Conservation (phyloP, 768 basidiomycete species). For the Boletus sensibilis region DNA sequence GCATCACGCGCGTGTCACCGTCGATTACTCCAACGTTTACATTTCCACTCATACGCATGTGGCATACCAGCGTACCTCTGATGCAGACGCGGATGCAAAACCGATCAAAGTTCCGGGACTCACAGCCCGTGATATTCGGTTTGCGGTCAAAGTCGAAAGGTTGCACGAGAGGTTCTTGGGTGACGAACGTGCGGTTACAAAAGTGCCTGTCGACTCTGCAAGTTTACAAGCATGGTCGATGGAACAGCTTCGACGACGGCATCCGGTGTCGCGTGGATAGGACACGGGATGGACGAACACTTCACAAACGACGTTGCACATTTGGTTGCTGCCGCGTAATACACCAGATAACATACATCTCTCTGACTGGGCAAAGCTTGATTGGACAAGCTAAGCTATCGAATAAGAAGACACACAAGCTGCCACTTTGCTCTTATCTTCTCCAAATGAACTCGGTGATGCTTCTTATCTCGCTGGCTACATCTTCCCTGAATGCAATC, state of each 20-base stretch:
- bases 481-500: conserved; percentile 35
- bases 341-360: conserved; percentile 6
- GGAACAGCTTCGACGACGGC: conserved; percentile 24
- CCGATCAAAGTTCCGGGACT: conserved; percentile 38
- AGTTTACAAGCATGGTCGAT: conserved; percentile 24
- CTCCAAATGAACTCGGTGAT: conserved; percentile 33
- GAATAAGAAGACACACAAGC: background rate
- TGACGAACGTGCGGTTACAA: conserved; percentile 23
- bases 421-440: conserved; percentile 6
- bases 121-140: conserved; percentile 50
- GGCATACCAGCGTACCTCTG: conserved; percentile 17
- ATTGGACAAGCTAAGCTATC: background rate
- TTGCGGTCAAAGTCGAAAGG: conserved; percentile 45
- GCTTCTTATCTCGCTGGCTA: conserved; percentile 23
- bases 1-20: conserved; percentile 34
- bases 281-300: background rate
- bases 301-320: background rate
- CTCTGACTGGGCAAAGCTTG: background rate
- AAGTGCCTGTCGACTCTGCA: conserved; percentile 13
- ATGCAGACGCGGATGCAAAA: conserved; percentile 7
- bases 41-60: conserved; percentile 29
- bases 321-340: conserved; percentile 1
- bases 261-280: conserved; percentile 6
- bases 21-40: conserved; percentile 25
- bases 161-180: conserved; percentile 27